Base-by-base conservation (phyloP, 805 yeast genomes). In the Spathaspora girioi region DNA sequence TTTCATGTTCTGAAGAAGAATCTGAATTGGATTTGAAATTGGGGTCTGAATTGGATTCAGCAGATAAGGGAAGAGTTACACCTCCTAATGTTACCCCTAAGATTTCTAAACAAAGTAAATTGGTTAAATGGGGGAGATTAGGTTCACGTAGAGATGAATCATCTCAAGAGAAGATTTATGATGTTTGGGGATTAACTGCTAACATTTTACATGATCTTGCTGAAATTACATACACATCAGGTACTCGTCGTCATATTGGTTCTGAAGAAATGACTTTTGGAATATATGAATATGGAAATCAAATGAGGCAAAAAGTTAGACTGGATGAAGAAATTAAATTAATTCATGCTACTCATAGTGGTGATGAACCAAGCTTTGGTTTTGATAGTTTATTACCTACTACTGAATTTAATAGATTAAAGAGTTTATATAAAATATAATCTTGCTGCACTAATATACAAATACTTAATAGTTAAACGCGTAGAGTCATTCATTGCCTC, bases 111-210 rank as follows among this genome's bases (percentile, higher is more conserved):
- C 50, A 52, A 43, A 52, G 52, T 12, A 53, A 68, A 20, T 52
- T 70, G 26, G 48, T 58, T 5, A 48, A 43, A 12, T 74, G 78
- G 78, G 79, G 79, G 14, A 61, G 68, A 47, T 54, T 65, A 45
- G 79, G 79, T 2, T 61, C 74, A 9, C 59, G 77, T 46, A 54
- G 74, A 19, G 69, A 72, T 50, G 61, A 69, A 11, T 62, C 55
- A 19, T 64, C 77, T 57, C 61, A 81, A 64, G 71, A 68, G 43
- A 73, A 77, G 50, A 77, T 83, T 38, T 81, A 87, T 60, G 87
- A 86, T 60, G 84, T 88, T 4, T 87, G 94, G 96, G 96, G 96
- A 0, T 68, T 87, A 38, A 87, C 94, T 0, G 93, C 92, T 2
- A 86, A 86, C 61, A 87, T 87, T 9, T 62, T 87, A n/a, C 87